Conservation (phyloP, 768 basidiomycete species). For the Phylloporus scabripes region DNA sequence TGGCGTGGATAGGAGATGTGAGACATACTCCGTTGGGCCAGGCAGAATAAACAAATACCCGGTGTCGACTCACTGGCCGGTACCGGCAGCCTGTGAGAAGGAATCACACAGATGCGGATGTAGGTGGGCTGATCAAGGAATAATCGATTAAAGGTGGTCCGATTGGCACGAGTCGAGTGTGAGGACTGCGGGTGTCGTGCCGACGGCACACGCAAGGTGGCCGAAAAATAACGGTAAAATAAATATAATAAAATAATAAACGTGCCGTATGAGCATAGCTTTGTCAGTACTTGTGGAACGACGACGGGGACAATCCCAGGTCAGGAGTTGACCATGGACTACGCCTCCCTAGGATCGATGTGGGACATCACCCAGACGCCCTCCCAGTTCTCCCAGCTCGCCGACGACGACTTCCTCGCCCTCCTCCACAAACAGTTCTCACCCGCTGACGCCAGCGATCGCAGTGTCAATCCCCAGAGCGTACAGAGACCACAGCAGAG, state of each 20-base stretch:
- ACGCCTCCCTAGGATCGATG: slow-evolving; percentile 43
- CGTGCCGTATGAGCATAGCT: not conserved
- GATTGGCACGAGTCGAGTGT: not conserved
- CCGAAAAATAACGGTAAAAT: slow-evolving; percentile 9
- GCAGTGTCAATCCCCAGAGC: slow-evolving; percentile 56
- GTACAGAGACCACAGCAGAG: slow-evolving; percentile 37
- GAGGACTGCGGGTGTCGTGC: slow-evolving; percentile 2
- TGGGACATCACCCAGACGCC: slow-evolving; percentile 64
- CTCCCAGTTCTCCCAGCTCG: slow-evolving; percentile 52
- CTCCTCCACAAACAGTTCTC: slow-evolving; percentile 75
- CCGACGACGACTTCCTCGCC: slow-evolving; percentile 73
- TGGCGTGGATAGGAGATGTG: not conserved
- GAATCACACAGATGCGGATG: not conserved
- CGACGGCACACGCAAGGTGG: slow-evolving; percentile 10
- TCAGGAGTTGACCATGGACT: slow-evolving; percentile 26
- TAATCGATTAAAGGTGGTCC: no score
- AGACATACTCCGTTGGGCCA: not conserved
- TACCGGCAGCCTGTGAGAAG: not conserved
- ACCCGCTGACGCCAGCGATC: slow-evolving; percentile 27
- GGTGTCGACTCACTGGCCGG: not conserved
- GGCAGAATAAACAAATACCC: not conserved
- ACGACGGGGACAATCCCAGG: slow-evolving; percentile 2
- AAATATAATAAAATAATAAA: slow-evolving; percentile 3
- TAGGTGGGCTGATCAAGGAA: not conserved
- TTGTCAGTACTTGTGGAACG: slow-evolving; percentile 6